Conservation (phyloP, 139 green algal species). For the Haematococcus lacustris region DNA sequence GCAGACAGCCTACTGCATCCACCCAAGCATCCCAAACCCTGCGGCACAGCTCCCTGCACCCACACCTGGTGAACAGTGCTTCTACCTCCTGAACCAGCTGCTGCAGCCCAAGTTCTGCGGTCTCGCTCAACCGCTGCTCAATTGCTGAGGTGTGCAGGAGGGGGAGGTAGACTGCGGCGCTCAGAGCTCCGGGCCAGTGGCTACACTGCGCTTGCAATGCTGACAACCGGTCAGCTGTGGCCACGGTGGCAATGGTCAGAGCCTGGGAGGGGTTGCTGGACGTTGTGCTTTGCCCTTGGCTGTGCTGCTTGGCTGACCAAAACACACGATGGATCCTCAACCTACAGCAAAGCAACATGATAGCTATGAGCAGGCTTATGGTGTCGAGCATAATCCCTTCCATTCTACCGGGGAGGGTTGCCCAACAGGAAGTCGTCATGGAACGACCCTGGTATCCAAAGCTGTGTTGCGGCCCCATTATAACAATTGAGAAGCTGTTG, state of each 20-base stretch:
- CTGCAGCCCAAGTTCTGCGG: no score
- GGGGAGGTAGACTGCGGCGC: conserved; percentile 31
- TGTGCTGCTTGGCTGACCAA: no score
- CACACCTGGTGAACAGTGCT: conserved; percentile 11
- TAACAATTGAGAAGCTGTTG: no score
- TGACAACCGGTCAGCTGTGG: conserved; percentile 24
- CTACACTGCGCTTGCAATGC: conserved; percentile 31
- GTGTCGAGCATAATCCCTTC: no score
- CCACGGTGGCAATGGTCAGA: conserved; percentile 30
- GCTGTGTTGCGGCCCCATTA: no score
- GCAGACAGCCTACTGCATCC: neutral
- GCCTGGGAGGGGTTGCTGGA: neutral
- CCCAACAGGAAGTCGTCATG: no score
- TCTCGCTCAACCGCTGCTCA: conserved; percentile 5
- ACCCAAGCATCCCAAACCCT: neutral
- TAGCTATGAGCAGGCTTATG: no score
- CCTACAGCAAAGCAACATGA: no score
- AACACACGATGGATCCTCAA: no score
- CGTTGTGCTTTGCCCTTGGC: neutral
- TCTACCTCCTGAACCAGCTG: conserved; percentile 16
- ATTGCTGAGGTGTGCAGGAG: conserved; percentile 11
- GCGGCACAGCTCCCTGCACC: neutral
- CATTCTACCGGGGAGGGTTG: no score
- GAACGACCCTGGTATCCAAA: no score
- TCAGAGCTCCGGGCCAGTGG: conserved; percentile 24